Evolutionary conservation across 352 stramenopile genomes (phyloP).

Genomic region (Globisporangium spiculum): DNA sequence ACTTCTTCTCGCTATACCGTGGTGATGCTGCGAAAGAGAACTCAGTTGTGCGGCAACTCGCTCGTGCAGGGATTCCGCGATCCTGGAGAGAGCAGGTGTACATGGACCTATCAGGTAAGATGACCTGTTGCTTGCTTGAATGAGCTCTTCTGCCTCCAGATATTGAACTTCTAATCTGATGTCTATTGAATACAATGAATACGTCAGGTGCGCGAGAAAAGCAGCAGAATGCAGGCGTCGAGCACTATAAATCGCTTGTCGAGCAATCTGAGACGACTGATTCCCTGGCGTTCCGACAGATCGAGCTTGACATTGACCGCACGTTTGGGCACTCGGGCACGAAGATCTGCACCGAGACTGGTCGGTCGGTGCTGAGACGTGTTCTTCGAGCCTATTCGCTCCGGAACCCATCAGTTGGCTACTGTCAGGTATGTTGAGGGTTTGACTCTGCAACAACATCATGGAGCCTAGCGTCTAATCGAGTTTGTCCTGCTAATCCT

Average conservation of each 20-base stretch:
- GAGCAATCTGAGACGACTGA: slow-evolving; percentile 41
- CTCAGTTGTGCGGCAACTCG: slow-evolving; percentile 32
- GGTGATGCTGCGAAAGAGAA: slow-evolving; percentile 16
- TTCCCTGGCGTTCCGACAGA: slow-evolving; percentile 70
- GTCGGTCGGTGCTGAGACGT: slow-evolving; percentile 50
- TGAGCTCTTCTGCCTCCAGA: not conserved
- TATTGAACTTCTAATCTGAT: not conserved
- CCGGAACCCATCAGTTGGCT: slow-evolving; percentile 73
- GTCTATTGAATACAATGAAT: not conserved
- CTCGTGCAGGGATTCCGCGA: slow-evolving; percentile 51
- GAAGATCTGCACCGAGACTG: slow-evolving; percentile 54
- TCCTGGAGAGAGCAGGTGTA: slow-evolving; percentile 68
- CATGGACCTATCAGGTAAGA: slow-evolving; percentile 57
- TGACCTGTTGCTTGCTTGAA: not conserved
- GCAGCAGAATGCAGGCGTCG: slow-evolving; percentile 35
- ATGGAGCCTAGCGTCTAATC: not conserved
- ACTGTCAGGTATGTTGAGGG: slow-evolving; percentile 61
- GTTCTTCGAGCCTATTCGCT: slow-evolving; percentile 82
- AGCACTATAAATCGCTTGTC: slow-evolving; percentile 56
- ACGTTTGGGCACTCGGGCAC: slow-evolving; percentile 79
- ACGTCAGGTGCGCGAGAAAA: slow-evolving; percentile 42
- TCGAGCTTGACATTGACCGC: slow-evolving; percentile 84
- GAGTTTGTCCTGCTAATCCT: not conserved
- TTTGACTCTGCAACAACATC: not conserved
- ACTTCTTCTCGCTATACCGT: slow-evolving; percentile 32